Percentiles rank a stretch among this genome's conserved stretches.
phyloP scores from a whole-genome alignment of 2,329 filamentous ascomycete genomes.

The Colletotrichum echinochloae region DNA sequence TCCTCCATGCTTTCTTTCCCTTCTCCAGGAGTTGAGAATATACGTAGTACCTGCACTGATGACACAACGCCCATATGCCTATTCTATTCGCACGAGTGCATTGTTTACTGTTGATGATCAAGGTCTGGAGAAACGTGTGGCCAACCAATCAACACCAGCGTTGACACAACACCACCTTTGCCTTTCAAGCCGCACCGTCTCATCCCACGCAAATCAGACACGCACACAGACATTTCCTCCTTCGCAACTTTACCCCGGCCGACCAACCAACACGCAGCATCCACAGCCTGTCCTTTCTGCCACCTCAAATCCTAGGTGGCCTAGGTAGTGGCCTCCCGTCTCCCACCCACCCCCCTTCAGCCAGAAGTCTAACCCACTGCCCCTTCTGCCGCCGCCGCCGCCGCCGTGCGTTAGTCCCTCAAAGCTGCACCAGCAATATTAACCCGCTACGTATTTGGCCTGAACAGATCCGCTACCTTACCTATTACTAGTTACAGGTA shows the following conservation, averaged over 20 bases:
- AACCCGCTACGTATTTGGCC: slow-evolving; percentile 10
- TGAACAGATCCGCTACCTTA: slow-evolving; percentile 3
- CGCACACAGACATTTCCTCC: slow-evolving; percentile 10
- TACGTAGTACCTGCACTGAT: not conserved
- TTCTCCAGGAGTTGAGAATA: not conserved
- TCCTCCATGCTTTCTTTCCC: not conserved
- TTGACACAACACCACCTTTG: not conserved
- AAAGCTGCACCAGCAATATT: not conserved
- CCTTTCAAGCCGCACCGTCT: slow-evolving; percentile 14
- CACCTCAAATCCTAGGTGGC: not conserved
- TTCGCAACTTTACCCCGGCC: not conserved
- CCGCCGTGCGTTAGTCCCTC: slow-evolving; percentile 32
- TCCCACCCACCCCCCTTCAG: not conserved
- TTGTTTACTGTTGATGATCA: slow-evolving; percentile 1
- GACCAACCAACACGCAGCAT: slow-evolving; percentile 3
- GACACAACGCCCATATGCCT: not conserved
- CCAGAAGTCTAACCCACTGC: not conserved
- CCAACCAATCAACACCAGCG: slow-evolving; percentile 9
- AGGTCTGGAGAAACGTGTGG: not conserved
- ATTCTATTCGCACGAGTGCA: not conserved
- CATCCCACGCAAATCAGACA: slow-evolving; percentile 20
- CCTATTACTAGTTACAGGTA: not conserved
- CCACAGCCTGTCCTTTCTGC: slow-evolving; percentile 26
- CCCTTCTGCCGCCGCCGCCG: not conserved
- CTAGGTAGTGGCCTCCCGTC: not conserved